Evolutionary conservation across 352 stramenopile genomes (phyloP).

Genomic region (Pseudoperonospora humuli): DNA sequence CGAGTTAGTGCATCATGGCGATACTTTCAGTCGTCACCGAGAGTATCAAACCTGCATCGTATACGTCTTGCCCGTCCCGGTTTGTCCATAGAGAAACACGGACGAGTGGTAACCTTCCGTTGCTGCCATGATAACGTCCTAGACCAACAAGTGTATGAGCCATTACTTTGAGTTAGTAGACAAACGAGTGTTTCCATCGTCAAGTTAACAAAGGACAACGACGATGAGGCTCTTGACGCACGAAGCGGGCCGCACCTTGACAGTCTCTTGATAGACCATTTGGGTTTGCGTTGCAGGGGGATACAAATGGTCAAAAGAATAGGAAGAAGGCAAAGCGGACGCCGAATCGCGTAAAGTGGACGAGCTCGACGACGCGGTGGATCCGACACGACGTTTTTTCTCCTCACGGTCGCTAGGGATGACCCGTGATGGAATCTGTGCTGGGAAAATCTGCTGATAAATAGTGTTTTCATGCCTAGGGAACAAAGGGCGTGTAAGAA

Average conservation of each 20-base stretch:
- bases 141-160: not conserved
- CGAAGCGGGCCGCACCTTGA: constrained; percentile 33
- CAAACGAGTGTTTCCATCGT: constrained; percentile 5
- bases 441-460: constrained; percentile 82
- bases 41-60: constrained; percentile 73
- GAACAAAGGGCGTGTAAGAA: constrained; percentile 2
- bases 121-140: constrained; percentile 60
- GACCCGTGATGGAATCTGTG: constrained; percentile 36
- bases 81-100: constrained; percentile 91
- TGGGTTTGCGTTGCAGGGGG: constrained; percentile 52
- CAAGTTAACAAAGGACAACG: too few relatives aligned
- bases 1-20: not conserved
- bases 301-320: constrained; percentile 86
- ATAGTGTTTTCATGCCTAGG: constrained; percentile 81
- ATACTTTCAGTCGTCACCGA: too few relatives aligned
- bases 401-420: constrained; percentile 15
- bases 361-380: constrained; percentile 31
- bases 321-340: constrained; percentile 56
- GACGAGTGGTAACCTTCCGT: constrained; percentile 80
- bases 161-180: constrained; percentile 7
- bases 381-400: constrained; percentile 26
- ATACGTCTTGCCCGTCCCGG: constrained; percentile 79
- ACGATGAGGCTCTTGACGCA: not conserved
- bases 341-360: constrained; percentile 15
- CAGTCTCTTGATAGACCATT: constrained; percentile 79